Conservation (phyloP, 2,329 filamentous ascomycete species). For the Elsinoe ampelina region DNA sequence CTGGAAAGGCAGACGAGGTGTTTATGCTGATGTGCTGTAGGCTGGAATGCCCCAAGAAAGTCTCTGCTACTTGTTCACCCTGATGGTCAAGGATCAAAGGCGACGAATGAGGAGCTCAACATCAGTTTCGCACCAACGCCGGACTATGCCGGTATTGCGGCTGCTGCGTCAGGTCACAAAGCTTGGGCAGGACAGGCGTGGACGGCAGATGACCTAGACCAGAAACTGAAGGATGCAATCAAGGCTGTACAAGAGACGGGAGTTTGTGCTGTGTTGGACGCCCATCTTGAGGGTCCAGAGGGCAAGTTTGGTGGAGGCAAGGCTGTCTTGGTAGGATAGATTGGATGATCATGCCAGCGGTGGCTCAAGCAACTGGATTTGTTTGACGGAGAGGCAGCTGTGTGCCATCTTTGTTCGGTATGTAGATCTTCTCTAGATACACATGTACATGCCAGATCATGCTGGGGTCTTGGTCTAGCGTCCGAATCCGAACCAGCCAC, state of each 20-base stretch:
- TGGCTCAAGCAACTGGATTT: too few relatives aligned
- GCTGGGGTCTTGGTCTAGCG: constrained; percentile 23
- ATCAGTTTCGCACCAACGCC: constrained; percentile 58
- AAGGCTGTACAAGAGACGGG: constrained; percentile 46
- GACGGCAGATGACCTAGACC: constrained; percentile 47
- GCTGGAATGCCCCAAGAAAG: constrained; percentile 57
- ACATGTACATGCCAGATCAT: neutral
- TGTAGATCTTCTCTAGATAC: neutral
- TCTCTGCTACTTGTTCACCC: constrained; percentile 58
- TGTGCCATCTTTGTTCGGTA: neutral
- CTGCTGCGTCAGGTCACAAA: constrained; percentile 53
- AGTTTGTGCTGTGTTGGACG: constrained; percentile 53
- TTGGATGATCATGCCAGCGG: neutral
- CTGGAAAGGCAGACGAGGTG: neutral
- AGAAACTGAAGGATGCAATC: constrained; percentile 48
- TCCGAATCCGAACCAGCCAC: constrained; percentile 44
- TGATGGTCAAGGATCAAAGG: constrained; percentile 51
- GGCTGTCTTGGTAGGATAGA: constrained; percentile 20
- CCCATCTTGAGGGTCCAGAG: constrained; percentile 47
- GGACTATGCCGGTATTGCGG: constrained; percentile 59
- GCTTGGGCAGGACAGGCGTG: constrained; percentile 52
- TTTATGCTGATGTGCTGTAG: constrained; percentile 20
- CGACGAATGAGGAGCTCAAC: constrained; percentile 55
- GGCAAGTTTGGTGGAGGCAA: constrained; percentile 43
- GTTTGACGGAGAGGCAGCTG: too few relatives aligned